phyloP scores from a whole-genome alignment of 768 basidiomycete species.

The Sistotremastrum suecicum region DNA sequence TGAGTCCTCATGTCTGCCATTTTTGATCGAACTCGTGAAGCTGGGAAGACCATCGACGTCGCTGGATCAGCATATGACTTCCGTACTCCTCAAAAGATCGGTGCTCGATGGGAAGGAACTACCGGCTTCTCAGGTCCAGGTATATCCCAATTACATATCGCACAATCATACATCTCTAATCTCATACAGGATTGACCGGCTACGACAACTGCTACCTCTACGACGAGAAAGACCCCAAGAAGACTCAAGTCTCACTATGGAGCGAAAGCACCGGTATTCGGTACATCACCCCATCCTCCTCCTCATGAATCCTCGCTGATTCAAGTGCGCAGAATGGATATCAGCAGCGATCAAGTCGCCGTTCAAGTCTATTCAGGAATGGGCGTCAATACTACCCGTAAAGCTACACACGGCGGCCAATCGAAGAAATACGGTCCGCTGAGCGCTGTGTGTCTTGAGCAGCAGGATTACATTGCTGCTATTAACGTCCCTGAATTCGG shows the following conservation, averaged over 20 bases:
- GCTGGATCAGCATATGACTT: slow-evolving; percentile 31
- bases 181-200: slow-evolving; percentile 28
- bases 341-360: slow-evolving; percentile 35
- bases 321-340: slow-evolving; percentile 24
- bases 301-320: not conserved
- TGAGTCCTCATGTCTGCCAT: too few species aligned
- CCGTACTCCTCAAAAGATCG: slow-evolving; percentile 24
- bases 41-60: slow-evolving; percentile 23
- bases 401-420: slow-evolving; percentile 34
- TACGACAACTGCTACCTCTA: slow-evolving; percentile 40
- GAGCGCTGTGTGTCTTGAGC: slow-evolving; percentile 37
- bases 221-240: slow-evolving; percentile 19
- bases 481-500: slow-evolving; percentile 43
- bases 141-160: slow-evolving; percentile 4
- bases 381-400: slow-evolving; percentile 32
- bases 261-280: slow-evolving; percentile 36
- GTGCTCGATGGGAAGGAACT: slow-evolving; percentile 22
- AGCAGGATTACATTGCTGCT: slow-evolving; percentile 38
- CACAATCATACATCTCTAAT: not conserved
- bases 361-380: slow-evolving; percentile 36
- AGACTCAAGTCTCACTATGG: slow-evolving; percentile 26
- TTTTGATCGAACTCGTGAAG: too few species aligned
- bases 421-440: slow-evolving; percentile 24
- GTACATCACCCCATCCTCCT: slow-evolving; percentile 12
- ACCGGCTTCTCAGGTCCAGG: slow-evolving; percentile 27